Base-by-base conservation (phyloP, 768 basidiomycete species). In the Suillus brevipes region DNA sequence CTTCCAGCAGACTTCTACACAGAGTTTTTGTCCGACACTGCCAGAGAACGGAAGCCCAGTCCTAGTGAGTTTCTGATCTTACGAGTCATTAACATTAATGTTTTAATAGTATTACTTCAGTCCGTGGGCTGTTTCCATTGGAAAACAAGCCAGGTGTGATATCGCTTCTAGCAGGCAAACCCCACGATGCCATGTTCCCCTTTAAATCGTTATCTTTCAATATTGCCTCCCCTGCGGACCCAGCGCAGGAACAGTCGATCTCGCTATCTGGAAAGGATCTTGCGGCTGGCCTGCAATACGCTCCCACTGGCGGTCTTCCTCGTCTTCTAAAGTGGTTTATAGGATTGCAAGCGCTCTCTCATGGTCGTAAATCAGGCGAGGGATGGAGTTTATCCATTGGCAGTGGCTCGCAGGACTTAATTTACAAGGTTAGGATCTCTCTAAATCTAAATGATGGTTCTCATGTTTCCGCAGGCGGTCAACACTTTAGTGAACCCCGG, bases 141-240 rank as follows among this genome's bases (percentile, higher is more conserved):
- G 97, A 98, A 76, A 82, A 83, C 25, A 84, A 79, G 0, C 94
- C 95, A 0, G 92, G 92, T 0, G 74, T 93, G 43, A 88, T 95
- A 63, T 92, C 90, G 4, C 75, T 95, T 38, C 85, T 96, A 8
- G 95, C 95, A 0, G 97, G 97, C 34, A 95, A 96, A 76, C 97
- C 97, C 7, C 96, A 97, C 72, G 83, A 89, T 9, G 80, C 83
- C n/a, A 91, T 93, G 23, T 99, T 98, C 79, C 97, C 97, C 1
- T 92, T 99, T 79, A 87, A 88, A 2, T 88, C 89, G 0, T 79
- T 99, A 69, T 88, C 84, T 63, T 87, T 92, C 75, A 85, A 81
- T 2, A 82, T 87, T 4, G 79, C 82, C 23, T 84, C 86, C 13
- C 85, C 85, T 3, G 75, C 73, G 28, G 77, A 84, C 63, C 78